Base-by-base conservation (phyloP, 1,284 basidiomycete species). In the Rhodotorula mucilaginosa region DNA sequence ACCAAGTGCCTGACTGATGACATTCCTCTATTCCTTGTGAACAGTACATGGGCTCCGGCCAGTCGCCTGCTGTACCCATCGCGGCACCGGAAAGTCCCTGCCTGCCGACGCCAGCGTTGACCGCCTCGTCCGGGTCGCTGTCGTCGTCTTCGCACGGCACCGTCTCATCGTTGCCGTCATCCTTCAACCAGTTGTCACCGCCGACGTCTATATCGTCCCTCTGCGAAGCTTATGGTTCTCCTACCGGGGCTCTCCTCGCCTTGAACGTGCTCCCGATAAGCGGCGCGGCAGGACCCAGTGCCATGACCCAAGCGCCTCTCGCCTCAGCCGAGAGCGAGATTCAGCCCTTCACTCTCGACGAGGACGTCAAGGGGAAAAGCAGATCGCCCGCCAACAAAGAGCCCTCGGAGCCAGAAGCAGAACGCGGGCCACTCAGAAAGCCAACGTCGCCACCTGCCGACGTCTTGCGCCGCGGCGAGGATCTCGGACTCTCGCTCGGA, bases 401-500 rank as follows among this genome's bases (percentile, higher is more conserved):
- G 60, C 21, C n/a, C 60, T 19, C 34, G 15, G 49, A 26, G 46
- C 12, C 44, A 29, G 63, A 15, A n/a, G 19, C 8, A 29, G 13
- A 52, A 49, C 13, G 26, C 12, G 26, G 26, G 54, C n/a, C 18
- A n/a, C 16, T 29, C 16, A 51, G 23, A 29, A 56, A 56, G 18
- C 21, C 23, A 23, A 67, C 66, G 31, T 21, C 19, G 15, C 29
- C 23, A 13, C 68, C 68, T 3, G 58, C 57, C 3, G 73, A 70
- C 34, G n/a, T 61, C 15, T 34, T 67, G 39, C 61, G 77, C 52
- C 73, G 72, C 31, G 78, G 78, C 3, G 67, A 69, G 44, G 77
- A 79, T 18, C 61, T 78, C n/a, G 77, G 78, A 0, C 49, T 79
- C n/a, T 61, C 59, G 10, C 61, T 79, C 31, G 78, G 72, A 4